A percentile compares a stretch with the other conserved stretches of the same genome.
These are phyloP conservation scores for Plasmodium reichenowi DNA, from an alignment of 169 alveolate species.

Conservation along the genomic window DNA sequence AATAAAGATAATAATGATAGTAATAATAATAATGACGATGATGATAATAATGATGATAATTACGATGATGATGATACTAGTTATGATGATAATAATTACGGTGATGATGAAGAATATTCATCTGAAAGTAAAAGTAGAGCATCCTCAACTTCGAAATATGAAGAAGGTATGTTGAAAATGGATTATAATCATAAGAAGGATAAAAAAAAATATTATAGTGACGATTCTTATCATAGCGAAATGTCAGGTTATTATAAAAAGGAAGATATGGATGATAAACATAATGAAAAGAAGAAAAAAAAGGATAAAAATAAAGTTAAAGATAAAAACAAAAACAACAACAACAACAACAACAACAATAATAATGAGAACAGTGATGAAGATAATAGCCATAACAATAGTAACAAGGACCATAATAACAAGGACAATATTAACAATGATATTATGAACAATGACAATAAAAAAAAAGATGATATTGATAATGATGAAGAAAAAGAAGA, in stretches of 20 bases:
- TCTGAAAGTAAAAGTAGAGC: not conserved
- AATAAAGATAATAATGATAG: not conserved
- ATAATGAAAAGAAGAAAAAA: slow-evolving; percentile 12
- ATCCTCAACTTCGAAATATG: too few species aligned
- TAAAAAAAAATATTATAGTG: slow-evolving; percentile 44
- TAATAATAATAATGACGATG: not conserved
- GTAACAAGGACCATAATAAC: slow-evolving; percentile 20
- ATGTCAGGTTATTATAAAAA: not conserved
- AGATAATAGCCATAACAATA: not conserved
- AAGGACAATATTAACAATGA: slow-evolving; percentile 11
- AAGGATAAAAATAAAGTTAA: slow-evolving; percentile 20
- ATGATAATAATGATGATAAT: not conserved
- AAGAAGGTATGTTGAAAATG: not conserved
- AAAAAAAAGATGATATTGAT: not conserved
- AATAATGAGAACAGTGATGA: not conserved
- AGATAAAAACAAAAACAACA: not conserved
- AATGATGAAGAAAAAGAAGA: slow-evolving; percentile 18
- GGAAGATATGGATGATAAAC: slow-evolving; percentile 15
- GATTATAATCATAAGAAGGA: not conserved
- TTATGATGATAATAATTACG: not conserved
- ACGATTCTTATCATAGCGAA: slow-evolving; percentile 17
- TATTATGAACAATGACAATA: not conserved
- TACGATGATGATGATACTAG: not conserved
- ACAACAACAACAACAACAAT: not conserved
- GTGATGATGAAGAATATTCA: not conserved